A percentile compares a stretch with the other conserved stretches of the same genome.
These are phyloP conservation scores for Uncinocarpus reesii DNA, from an alignment of 2,329 filamentous ascomycete species.

Conservation along the genomic window DNA sequence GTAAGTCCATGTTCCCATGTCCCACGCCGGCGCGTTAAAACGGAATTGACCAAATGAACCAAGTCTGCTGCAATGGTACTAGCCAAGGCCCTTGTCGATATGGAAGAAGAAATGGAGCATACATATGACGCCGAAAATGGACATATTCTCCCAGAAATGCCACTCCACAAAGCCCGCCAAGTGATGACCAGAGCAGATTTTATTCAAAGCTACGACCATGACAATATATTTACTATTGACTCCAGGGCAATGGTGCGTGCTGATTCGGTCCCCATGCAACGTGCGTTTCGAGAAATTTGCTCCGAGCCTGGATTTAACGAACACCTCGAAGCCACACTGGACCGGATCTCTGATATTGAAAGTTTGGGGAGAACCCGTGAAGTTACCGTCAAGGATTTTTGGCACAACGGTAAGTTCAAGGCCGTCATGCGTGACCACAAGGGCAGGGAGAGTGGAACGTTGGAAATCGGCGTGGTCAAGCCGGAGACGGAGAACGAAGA, in stretches of 20 bases:
- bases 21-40: constrained; percentile 3
- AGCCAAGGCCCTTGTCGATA: constrained; percentile 79
- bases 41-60: constrained; percentile 16
- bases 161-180: constrained; percentile 72
- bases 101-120: constrained; percentile 52
- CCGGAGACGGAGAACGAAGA: constrained; percentile 27
- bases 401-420: constrained; percentile 70
- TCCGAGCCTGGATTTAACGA: constrained; percentile 64
- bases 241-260: constrained; percentile 77
- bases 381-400: constrained; percentile 87
- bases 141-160: constrained; percentile 68
- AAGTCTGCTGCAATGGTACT: constrained; percentile 87
- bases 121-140: constrained; percentile 57
- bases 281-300: constrained; percentile 80
- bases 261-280: constrained; percentile 92
- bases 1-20: constrained; percentile 42
- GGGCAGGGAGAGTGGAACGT: constrained; percentile 39
- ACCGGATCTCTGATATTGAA: constrained; percentile 86
- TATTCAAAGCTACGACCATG: constrained; percentile 80
- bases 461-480: constrained; percentile 40
- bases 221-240: constrained; percentile 93
- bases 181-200: constrained; percentile 96
- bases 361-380: constrained; percentile 87
- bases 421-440: constrained; percentile 44
- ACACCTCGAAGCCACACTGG: constrained; percentile 68